Conservation (phyloP, 2,329 filamentous ascomycete genomes). For the Verticillium longisporum region DNA sequence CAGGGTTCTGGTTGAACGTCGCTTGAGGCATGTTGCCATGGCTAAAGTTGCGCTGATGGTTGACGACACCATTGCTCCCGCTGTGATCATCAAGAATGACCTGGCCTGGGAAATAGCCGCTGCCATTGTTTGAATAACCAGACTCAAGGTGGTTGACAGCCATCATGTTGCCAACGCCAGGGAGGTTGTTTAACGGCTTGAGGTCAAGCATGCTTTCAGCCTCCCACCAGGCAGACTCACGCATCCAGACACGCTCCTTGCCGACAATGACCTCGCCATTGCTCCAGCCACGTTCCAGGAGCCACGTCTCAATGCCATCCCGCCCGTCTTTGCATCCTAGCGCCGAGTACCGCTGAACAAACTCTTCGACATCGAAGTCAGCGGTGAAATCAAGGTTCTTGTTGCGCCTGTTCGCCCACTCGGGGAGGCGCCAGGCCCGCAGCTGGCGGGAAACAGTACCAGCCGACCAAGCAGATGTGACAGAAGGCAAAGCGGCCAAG, state of each 20-base stretch:
- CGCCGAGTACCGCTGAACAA: conserved; percentile 71
- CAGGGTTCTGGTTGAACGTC: conserved; percentile 33
- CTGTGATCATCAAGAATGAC: conserved; percentile 55
- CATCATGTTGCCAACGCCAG: conserved; percentile 26
- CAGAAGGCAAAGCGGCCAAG: conserved; percentile 63
- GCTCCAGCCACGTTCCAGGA: conserved; percentile 93
- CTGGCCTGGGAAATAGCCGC: conserved; percentile 64
- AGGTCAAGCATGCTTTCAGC: conserved; percentile 93
- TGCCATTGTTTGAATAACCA: conserved; percentile 60
- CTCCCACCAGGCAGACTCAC: conserved; percentile 94
- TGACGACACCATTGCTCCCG: conserved; percentile 64
- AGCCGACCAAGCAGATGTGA: conserved; percentile 86
- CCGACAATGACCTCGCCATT: conserved; percentile 94
- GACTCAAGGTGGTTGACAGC: conserved; percentile 55
- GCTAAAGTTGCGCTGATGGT: conserved; percentile 48
- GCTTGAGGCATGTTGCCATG: conserved; percentile 50
- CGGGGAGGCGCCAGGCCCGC: conserved; percentile 84
- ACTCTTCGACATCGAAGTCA: conserved; percentile 93
- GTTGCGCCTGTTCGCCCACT: conserved; percentile 93
- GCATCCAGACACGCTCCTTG: conserved; percentile 89
- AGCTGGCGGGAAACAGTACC: conserved; percentile 88
- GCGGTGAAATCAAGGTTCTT: conserved; percentile 91
- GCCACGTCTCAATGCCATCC: conserved; percentile 91
- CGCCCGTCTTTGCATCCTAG: conserved; percentile 85
- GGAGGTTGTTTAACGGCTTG: conserved; percentile 53